Base-by-base conservation (phyloP, 1,139 yeast species). In the Saccharomycopsis crataegensis region DNA sequence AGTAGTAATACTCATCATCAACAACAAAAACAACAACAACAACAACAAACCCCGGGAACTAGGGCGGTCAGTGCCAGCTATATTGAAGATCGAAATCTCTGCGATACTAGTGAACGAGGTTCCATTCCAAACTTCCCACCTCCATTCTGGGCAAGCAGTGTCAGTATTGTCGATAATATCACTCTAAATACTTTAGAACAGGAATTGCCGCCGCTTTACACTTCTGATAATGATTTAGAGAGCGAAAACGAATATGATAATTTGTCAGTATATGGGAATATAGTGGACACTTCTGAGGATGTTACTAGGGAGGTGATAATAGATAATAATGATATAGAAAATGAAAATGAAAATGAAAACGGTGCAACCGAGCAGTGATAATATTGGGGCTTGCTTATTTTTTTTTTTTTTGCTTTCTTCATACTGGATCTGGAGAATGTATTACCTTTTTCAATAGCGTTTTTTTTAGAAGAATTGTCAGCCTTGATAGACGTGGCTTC, bases 131-230 rank as follows among this genome's bases (percentile, higher is more conserved):
- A 47, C 32, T 51, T 50, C 31, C 59, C 59, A 7, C 59, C 59
- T 3, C 59, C 59, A 11, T 56, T 56, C 28, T 56, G 59, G 59
- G 59, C 59, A 11, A 53, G 49, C 12, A 34, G 43, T 14, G 53
- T 43, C 33, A 50, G 50, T 34, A 49, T 51, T 40, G 43, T 48
- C 8, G 58, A 56, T 41, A 56, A 53, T 36, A 56, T 56, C 31
- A 56, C 58, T 12, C 51, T 56, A 47, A 50, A 54, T 34, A 53
- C 58, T 4, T 31, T 56, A 14, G 56, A 54, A 28, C 31, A 46
- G n/a, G 48, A 44, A 14, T 42, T 55, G 37, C 58, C 56, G 6
- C 58, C 58, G 5, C 46, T 46, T 5, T 55, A 55, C 36, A 46
- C 45, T 3, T 52, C 52, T 7, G 52, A 46, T 17, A 34, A 43